Evolutionary conservation across 73 alveolate genomes (phyloP), one percentile per base, ranked within the genome.

Genomic region (Durusdinium trenchii): DNA sequence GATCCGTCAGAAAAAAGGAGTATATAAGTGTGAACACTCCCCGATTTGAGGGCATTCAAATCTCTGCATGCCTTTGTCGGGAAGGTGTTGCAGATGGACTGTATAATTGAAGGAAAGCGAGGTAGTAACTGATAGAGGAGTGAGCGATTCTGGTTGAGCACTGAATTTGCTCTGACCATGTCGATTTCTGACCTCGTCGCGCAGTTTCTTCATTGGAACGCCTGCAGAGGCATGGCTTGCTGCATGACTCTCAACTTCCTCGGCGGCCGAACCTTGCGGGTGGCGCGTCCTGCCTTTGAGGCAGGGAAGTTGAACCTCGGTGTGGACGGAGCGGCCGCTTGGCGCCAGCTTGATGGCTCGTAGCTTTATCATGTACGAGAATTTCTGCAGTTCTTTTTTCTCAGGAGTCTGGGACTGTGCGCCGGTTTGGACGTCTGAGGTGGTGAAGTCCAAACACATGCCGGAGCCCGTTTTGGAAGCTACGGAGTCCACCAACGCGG

Each of bases 381-480:
- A 2, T 14, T 23, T 45, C 73, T 60, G 73, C 30, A 1, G 4
- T 2, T 60, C n/a, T 0, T 60, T 60, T 0, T 60, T 60, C 30
- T 2, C 30, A 60, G 30, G 73, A 2, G 73, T 23, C 30, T 60
- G 4, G 73, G 18, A 23, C n/a, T 23, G 3, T 60, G 73, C 73
- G 30, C 30, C 18, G 30, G 18, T 60, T n/a, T n/a, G n/a, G n/a
- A n/a, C n/a, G n/a, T 12, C 83, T 38, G 43, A 91, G 98, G 89
- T 91, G 47, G 98, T 91, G 90, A 91, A 91, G 89, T 91, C 98
- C 79, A 91, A 91, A 76, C 47, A 69, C 78, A 69, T 91, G 98
- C 98, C 98, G 3, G 89, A 76, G 85, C 98, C 98, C 23, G 98
- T 91, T 50, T 61, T 91, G 46, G 98, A 91, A 51, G 98, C 98